Conservation (phyloP, 306 rosid species). For the Dryas alaskensis region DNA sequence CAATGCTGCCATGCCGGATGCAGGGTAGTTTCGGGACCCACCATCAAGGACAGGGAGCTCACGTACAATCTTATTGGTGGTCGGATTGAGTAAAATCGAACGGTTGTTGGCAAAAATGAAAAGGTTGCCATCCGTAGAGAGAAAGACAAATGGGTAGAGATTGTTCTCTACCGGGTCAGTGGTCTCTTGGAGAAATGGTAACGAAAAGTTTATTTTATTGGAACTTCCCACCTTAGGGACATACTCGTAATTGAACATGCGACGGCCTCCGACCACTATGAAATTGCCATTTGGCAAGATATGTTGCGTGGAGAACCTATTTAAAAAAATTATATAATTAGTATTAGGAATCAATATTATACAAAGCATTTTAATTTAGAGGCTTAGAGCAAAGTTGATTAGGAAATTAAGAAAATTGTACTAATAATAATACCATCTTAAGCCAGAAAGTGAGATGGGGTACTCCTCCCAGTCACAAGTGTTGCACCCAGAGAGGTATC, state of each 20-base stretch:
- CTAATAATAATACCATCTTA: constrained; percentile 5
- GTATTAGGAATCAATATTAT: neutral
- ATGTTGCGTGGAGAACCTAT: constrained; percentile 61
- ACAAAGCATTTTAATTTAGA: no score
- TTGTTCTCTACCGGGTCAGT: constrained; percentile 48
- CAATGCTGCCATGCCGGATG: constrained; percentile 66
- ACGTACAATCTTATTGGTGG: constrained; percentile 30
- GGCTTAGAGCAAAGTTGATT: no score
- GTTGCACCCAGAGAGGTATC: constrained; percentile 13
- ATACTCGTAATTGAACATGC: constrained; percentile 55
- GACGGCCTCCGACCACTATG: constrained; percentile 55
- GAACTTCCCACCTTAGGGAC: constrained; percentile 29
- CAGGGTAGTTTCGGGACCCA: constrained; percentile 66
- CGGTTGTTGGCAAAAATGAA: constrained; percentile 62
- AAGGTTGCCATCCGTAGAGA: constrained; percentile 55
- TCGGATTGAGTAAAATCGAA: constrained; percentile 46
- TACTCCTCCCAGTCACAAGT: constrained; percentile 43
- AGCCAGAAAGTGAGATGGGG: constrained; percentile 8
- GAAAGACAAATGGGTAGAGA: constrained; percentile 67
- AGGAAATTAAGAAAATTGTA: constrained; percentile 1
- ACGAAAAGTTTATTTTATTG: neutral
- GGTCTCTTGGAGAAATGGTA: constrained; percentile 51
- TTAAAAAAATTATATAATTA: neutral
- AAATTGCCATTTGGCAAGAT: constrained; percentile 59
- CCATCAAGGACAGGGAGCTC: constrained; percentile 52